Conservation (phyloP, 352 stramenopile genomes). For the Phytopythium oedochilum region DNA sequence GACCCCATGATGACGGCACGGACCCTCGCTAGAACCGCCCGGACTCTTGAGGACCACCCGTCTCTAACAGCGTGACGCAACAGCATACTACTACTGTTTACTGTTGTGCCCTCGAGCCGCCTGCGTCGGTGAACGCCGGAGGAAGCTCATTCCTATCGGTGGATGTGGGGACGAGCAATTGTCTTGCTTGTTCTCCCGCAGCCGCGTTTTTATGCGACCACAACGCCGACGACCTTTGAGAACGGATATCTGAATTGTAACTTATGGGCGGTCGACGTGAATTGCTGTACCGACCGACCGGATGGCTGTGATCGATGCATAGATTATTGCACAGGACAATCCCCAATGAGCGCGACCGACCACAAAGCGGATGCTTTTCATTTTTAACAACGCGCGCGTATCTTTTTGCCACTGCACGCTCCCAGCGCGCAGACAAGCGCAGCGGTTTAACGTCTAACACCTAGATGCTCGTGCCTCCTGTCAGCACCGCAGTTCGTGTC, state of each 20-base stretch:
- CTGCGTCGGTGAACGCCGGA: too few relatives aligned
- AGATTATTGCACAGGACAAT: background rate
- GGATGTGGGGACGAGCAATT: too few relatives aligned
- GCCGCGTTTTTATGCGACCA: constrained; percentile 3
- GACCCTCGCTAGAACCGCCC: too few relatives aligned
- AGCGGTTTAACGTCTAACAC: background rate
- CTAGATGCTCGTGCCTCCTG: too few relatives aligned
- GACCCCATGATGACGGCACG: too few relatives aligned
- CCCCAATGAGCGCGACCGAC: background rate
- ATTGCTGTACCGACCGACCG: background rate
- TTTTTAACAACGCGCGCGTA: background rate
- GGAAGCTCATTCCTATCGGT: too few relatives aligned
- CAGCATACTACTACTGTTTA: too few relatives aligned
- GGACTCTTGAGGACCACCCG: too few relatives aligned
- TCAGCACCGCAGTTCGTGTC: too few relatives aligned
- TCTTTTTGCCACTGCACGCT: background rate
- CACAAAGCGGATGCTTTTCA: background rate
- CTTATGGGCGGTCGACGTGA: background rate
- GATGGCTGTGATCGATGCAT: background rate
- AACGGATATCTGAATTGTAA: background rate
- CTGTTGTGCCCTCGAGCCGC: too few relatives aligned
- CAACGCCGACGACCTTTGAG: background rate
- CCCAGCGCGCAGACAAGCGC: background rate
- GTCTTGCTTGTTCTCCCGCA: background rate
- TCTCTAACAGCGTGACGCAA: too few relatives aligned